Base-by-base conservation (phyloP, 768 basidiomycete genomes). In the Panellus pusillus region DNA sequence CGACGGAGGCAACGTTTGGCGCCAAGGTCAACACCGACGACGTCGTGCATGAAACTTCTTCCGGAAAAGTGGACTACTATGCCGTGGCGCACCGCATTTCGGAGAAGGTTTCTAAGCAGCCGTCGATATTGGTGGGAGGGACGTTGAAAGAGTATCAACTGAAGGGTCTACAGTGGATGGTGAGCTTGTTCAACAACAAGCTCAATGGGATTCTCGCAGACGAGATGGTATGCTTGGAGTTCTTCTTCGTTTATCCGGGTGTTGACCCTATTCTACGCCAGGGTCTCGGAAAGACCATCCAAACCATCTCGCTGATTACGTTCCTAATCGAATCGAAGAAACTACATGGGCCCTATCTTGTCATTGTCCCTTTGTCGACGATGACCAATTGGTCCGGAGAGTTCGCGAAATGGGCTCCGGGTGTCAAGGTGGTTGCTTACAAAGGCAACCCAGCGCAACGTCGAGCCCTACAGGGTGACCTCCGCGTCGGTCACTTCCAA, bases 91-190 rank as follows among this genome's bases (percentile, higher is more conserved):
- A 98, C 69, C 79, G 85, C 55, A 88, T 93, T 62, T 87, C 87
- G 62, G 97, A 99, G 79, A 94, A 79, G 70, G 72, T 98, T 57
- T 72, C 81, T 20, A 77, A 68, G 59, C 91, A 93, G 65, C 91
- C 91, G 2, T 61, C 62, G 36, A 76, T 97, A 24, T 81, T 97
- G 15, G 67, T 89, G 29, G 94, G 93, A 55, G 94, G 94, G 42
- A 92, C 86, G 1, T 77, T 98, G 64, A 98, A 97, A 70, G 93
- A 95, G 43, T 96, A 97, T 67, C 94, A 97, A 70, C 54, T 97
- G 63, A 94, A 95, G 74, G 94, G 94, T 53, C 70, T 98, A 63
- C 94, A 96, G 71, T 98, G 94, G 93, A 96, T 97, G 94, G 94
- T 98, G 63, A 92, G 89, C 70, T 77, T 97, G 73, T 97, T 94